Percentiles rank a stretch among this genome's conserved stretches.
These are phyloP conservation scores for Acrocalymma vagum DNA, from an alignment of 2,329 filamentous ascomycete genomes.

Conservation along the genomic window DNA sequence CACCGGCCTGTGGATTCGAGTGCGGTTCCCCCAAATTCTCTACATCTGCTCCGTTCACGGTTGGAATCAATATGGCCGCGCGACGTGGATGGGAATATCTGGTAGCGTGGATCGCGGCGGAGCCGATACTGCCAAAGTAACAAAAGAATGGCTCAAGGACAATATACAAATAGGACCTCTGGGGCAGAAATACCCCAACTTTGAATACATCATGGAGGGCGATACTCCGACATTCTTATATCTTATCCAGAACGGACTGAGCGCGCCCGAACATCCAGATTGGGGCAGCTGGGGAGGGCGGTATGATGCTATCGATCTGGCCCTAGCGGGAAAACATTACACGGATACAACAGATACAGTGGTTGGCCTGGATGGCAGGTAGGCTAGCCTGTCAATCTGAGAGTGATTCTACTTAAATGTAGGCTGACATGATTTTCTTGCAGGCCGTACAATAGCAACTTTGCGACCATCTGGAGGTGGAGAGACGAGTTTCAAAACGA, in stretches of 20 bases:
- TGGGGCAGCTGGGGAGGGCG: conserved; percentile 59
- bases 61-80: conserved; percentile 61
- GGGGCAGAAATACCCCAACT: conserved; percentile 48
- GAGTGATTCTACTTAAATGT: no score
- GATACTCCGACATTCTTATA: conserved; percentile 59
- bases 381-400: no score
- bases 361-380: conserved; percentile 33
- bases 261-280: conserved; percentile 52
- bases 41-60: conserved; percentile 64
- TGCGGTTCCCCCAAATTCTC: conserved; percentile 60
- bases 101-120: conserved; percentile 58
- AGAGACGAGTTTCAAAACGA: conserved; percentile 55
- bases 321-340: conserved; percentile 35
- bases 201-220: conserved; percentile 60
- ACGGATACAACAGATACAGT: conserved; percentile 42
- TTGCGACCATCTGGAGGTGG: conserved; percentile 61
- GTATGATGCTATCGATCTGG: conserved; percentile 45
- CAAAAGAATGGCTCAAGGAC: conserved; percentile 58
- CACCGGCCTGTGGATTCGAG: conserved; percentile 61
- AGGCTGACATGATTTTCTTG: no score
- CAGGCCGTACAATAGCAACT: no score
- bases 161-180: conserved; percentile 61
- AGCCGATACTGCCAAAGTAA: conserved; percentile 55
- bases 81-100: conserved; percentile 63
- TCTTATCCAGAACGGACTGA: conserved; percentile 55